phyloP scores from a whole-genome alignment of 2,329 filamentous ascomycete genomes.

The Metarhizium robertsii region DNA sequence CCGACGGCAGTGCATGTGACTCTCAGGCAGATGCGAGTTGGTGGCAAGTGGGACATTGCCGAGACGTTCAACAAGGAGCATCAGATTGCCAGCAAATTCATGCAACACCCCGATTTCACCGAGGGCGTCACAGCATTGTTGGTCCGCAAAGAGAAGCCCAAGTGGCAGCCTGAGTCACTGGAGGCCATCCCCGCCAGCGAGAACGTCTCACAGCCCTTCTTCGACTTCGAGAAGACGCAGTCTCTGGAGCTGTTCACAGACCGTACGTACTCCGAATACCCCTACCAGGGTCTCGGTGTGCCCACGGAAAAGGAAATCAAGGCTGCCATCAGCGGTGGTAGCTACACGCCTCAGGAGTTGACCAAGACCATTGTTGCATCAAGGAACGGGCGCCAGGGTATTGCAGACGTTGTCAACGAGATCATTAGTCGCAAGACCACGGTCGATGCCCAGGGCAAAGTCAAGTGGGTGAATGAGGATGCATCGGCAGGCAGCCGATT shows the following conservation, averaged over 20 bases:
- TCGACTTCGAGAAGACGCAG: slow-evolving; percentile 37
- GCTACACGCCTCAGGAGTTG: slow-evolving; percentile 45
- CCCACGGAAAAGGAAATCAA: slow-evolving; percentile 60
- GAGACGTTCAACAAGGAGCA: slow-evolving; percentile 83
- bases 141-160: slow-evolving; percentile 58
- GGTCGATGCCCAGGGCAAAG: slow-evolving; percentile 33
- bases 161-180: slow-evolving; percentile 69
- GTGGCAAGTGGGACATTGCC: slow-evolving; percentile 66
- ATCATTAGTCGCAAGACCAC: slow-evolving; percentile 55
- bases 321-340: slow-evolving; percentile 29
- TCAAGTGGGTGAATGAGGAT: slow-evolving; percentile 26
- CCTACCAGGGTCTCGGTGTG: slow-evolving; percentile 58
- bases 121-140: slow-evolving; percentile 83
- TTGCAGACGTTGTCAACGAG: slow-evolving; percentile 58
- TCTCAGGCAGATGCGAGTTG: slow-evolving; percentile 71
- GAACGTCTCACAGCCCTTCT: slow-evolving; percentile 57
- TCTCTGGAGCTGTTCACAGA: slow-evolving; percentile 53
- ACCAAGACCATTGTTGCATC: slow-evolving; percentile 51
- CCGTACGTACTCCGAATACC: slow-evolving; percentile 63
- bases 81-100: slow-evolving; percentile 77
- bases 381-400: slow-evolving; percentile 57
- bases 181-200: slow-evolving; percentile 51
- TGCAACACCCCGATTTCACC: slow-evolving; percentile 83
- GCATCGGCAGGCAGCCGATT: slow-evolving; percentile 21
- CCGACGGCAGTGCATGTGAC: slow-evolving; percentile 82